Percentiles rank a stretch among this genome's conserved stretches.
Evolutionary conservation across 2,329 filamentous ascomycete genomes (phyloP).

Genomic region (Pestalotiopsis sp.): DNA sequence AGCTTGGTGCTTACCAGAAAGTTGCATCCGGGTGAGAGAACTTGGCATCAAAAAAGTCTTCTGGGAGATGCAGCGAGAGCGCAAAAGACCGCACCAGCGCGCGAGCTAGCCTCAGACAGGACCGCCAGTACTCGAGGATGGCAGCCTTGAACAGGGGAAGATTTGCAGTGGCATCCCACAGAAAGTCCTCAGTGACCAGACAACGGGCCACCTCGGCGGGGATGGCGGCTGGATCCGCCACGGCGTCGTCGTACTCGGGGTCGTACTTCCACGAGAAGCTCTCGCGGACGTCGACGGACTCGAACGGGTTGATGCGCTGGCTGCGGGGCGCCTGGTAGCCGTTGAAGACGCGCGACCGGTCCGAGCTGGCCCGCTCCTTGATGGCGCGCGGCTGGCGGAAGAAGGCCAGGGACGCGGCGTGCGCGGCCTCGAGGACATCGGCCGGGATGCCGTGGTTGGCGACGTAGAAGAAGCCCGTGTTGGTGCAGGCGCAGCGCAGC

Average conservation of each 20-base stretch:
- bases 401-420: conserved; percentile 21
- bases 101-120: conserved; percentile 36
- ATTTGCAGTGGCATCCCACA: conserved; percentile 26
- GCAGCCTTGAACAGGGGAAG: conserved; percentile 35
- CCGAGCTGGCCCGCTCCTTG: conserved; percentile 29
- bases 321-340: conserved; percentile 36
- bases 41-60: conserved; percentile 39
- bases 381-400: conserved; percentile 24
- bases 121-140: conserved; percentile 33
- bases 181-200: conserved; percentile 20
- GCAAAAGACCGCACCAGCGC: conserved; percentile 40
- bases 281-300: conserved; percentile 30
- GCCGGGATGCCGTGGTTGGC: conserved; percentile 29
- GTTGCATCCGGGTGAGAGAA: conserved; percentile 31
- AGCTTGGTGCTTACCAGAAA: conserved; percentile 33
- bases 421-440: conserved; percentile 29
- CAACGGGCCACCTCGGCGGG: conserved; percentile 2
- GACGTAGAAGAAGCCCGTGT: conserved; percentile 47
- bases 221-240: conserved; percentile 27
- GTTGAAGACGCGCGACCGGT: conserved; percentile 39
- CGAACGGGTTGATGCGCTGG: conserved; percentile 23
- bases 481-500: conserved; percentile 38
- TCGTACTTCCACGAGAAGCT: conserved; percentile 36
- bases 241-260: conserved; percentile 25
- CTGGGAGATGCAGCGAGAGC: conserved; percentile 38